These are phyloP conservation scores for Jamesozyma rosinii DNA, from an alignment of 805 yeast genomes.

Conservation along the genomic window DNA sequence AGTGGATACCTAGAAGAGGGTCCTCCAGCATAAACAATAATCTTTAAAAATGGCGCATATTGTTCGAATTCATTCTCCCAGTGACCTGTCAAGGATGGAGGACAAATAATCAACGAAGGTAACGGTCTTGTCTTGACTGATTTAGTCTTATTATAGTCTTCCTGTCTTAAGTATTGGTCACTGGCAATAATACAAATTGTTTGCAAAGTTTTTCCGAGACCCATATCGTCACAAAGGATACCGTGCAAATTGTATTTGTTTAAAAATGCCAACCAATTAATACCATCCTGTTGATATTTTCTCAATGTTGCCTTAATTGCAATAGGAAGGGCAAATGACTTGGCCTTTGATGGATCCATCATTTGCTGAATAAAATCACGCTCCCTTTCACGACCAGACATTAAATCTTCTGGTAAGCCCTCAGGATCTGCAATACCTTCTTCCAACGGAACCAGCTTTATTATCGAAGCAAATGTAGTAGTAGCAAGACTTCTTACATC, in stretches of 20 bases:
- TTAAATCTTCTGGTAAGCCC: conserved; percentile 74
- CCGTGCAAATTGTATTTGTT: conserved; percentile 95
- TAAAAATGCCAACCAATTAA: conserved; percentile 92
- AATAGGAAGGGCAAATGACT: conserved; percentile 82
- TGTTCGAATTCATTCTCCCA: conserved; percentile 94
- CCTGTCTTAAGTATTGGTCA: conserved; percentile 80
- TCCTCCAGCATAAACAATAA: conserved; percentile 86
- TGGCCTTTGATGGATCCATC: conserved; percentile 92
- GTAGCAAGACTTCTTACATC: conserved; percentile 89
- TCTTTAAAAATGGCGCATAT: conserved; percentile 79
- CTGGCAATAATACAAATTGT: conserved; percentile 95
- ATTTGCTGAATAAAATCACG: conserved; percentile 91
- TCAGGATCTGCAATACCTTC: conserved; percentile 95
- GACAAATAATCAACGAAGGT: conserved; percentile 85
- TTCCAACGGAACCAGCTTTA: conserved; percentile 90
- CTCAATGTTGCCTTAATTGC: conserved; percentile 86
- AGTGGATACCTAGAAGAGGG: conserved; percentile 61
- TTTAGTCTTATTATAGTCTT: conserved; percentile 50
- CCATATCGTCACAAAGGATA: conserved; percentile 98
- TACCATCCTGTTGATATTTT: conserved; percentile 96
- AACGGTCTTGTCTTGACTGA: conserved; percentile 60
- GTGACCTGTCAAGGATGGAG: conserved; percentile 96
- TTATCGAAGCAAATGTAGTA: conserved; percentile 91
- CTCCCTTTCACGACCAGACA: conserved; percentile 86
- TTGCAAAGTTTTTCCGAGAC: conserved; percentile 92